These are phyloP conservation scores for Colletotrichum lindemuthianum DNA, from an alignment of 2,329 filamentous ascomycete genomes.

Conservation along the genomic window DNA sequence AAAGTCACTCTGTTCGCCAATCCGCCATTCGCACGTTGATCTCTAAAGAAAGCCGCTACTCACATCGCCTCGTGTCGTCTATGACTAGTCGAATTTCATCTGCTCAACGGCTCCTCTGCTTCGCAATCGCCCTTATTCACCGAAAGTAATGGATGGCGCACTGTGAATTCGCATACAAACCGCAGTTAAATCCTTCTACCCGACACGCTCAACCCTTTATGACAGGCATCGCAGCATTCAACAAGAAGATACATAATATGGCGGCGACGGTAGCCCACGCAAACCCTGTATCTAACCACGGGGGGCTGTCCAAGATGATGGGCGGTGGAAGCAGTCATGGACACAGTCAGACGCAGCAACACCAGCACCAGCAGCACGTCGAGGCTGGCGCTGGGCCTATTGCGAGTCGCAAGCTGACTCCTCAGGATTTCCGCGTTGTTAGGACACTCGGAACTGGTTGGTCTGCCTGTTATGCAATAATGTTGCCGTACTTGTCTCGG, in stretches of 20 bases:
- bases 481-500: slow-evolving; percentile 16
- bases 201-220: slow-evolving; percentile 15
- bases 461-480: slow-evolving; percentile 37
- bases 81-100: too few relatives aligned
- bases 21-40: too few relatives aligned
- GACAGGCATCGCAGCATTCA: slow-evolving; percentile 28
- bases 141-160: slow-evolving; percentile 19
- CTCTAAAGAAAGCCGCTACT: neutral
- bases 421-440: slow-evolving; percentile 75
- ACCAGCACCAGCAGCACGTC: slow-evolving; percentile 19
- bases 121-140: neutral
- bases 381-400: slow-evolving; percentile 34
- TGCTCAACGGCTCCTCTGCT: too few relatives aligned
- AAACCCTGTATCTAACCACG: slow-evolving; percentile 27
- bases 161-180: slow-evolving; percentile 21
- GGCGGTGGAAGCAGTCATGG: slow-evolving; percentile 11
- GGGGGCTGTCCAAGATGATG: slow-evolving; percentile 35
- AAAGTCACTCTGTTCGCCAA: too few relatives aligned
- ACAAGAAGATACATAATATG: slow-evolving; percentile 34
- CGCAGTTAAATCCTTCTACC: neutral
- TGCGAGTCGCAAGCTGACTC: slow-evolving; percentile 41
- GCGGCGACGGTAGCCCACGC: slow-evolving; percentile 34
- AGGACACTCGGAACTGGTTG: slow-evolving; percentile 81
- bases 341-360: slow-evolving; percentile 19
- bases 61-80: neutral